A percentile compares a stretch with the other conserved stretches of the same genome.
Conservation (phyloP, 768 basidiomycete species). For the Fomitopsis pulvina region DNA sequence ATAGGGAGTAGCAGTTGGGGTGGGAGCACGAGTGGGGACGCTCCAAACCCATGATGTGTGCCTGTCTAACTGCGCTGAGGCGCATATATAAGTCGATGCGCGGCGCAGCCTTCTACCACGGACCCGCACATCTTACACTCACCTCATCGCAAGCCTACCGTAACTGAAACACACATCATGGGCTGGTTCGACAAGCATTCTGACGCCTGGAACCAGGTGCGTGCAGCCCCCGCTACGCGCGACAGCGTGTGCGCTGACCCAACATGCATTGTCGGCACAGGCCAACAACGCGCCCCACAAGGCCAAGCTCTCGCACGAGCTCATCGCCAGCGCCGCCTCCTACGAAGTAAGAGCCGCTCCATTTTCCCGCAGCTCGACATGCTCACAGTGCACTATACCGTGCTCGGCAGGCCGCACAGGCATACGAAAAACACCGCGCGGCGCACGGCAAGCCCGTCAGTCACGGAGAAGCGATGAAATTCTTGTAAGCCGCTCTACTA, state of each 20-base stretch:
- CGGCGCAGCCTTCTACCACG: no score
- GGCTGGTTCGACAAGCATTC: slow-evolving; percentile 39
- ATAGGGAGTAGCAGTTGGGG: no score
- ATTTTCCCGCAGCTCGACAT: no score
- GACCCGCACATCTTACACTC: no score
- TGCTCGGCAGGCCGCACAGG: slow-evolving; percentile 59
- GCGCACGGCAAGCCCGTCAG: slow-evolving; percentile 39
- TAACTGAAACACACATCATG: no score
- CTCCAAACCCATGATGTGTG: no score
- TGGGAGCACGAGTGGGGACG: no score
- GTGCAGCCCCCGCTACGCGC: slow-evolving; percentile 1
- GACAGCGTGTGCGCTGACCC: neutral
- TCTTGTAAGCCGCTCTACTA: slow-evolving; percentile 28
- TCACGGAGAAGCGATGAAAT: slow-evolving; percentile 54
- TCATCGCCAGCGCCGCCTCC: slow-evolving; percentile 60
- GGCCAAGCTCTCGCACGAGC: slow-evolving; percentile 55
- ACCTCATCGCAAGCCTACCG: no score
- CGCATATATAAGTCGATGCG: no score
- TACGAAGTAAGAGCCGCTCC: slow-evolving; percentile 57
- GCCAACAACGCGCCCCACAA: slow-evolving; percentile 45
- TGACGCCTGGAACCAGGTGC: slow-evolving; percentile 35
- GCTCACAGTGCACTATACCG: no score
- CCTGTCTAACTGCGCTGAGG: no score
- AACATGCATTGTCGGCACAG: slow-evolving; percentile 22
- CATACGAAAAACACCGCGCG: slow-evolving; percentile 48